Evolutionary conservation across 805 yeast species (phyloP), one percentile per base, ranked within the genome.

Genomic region (Saturnispora hagleri): DNA sequence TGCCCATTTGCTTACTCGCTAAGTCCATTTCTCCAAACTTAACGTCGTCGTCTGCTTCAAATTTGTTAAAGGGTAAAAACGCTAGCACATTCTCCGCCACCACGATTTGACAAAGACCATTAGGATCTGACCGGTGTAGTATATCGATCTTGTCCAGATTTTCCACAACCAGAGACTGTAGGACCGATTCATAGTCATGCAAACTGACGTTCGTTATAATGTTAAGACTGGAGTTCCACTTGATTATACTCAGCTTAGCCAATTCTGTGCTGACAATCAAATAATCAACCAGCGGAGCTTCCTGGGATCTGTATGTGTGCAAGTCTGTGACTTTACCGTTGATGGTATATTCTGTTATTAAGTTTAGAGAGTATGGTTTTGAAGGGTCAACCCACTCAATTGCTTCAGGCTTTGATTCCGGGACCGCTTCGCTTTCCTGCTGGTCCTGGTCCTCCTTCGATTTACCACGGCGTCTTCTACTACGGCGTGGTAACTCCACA

Each of bases 181-280:
- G 71, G 26, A 79, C 79, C 43, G 80, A 77, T 59, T 91, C 97
- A 65, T 90, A 93, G 63, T 78, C 89, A 68, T 93, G 99, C 48
- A 93, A 70, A 48, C 96, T 86, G 1, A 80, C 75, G 0, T 97
- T 87, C 26, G 76, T 71, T n/a, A 91, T 71, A 1, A 76, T 60
- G 56, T 79, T 73, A n/a, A 59, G 62, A 4, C 61, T 65, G 4
- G 67, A 64, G 60, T 89, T 84, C 87, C 95, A 93, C 51, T 75
- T 74, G 28, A 91, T 67, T 17, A 90, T 67, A 0, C 95, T 86
- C 40, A 89, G 60, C 63, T 91, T 91, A 31, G 97, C 96, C 48
- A 70, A 71, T 53, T 81, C 78, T 10, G 95, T 85, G 13, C 86
- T 69, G 3, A 91, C 69, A 2, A 84, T 65, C 34, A 93, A 58